Percentiles rank a stretch among this genome's conserved stretches.
Conservation (phyloP, 345 rosid genomes). For the Camelina laxa region DNA sequence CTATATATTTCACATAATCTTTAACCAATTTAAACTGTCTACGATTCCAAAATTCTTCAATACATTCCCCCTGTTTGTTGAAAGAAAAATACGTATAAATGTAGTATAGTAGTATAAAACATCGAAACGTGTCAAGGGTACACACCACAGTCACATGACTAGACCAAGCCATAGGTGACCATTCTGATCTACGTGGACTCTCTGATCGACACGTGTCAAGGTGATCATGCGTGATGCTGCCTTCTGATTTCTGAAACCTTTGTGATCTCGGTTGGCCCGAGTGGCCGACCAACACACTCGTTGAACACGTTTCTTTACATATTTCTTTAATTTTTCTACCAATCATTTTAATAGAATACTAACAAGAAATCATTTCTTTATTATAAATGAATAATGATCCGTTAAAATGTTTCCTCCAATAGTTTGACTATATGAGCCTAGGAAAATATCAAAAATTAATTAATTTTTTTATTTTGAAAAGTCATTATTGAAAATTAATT, state of each 20-base stretch:
- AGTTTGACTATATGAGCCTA: not conserved
- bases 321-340: slow-evolving; percentile 15
- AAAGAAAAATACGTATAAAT: not conserved
- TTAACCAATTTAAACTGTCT: not conserved
- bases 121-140: slow-evolving; percentile 25
- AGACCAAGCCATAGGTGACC: slow-evolving; percentile 19
- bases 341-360: not conserved
- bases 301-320: slow-evolving; percentile 26
- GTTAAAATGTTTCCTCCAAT: not conserved
- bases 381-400: not conserved
- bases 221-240: slow-evolving; percentile 21
- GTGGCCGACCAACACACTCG: slow-evolving; percentile 20
- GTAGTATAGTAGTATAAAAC: not conserved
- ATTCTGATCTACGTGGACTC: slow-evolving; percentile 18
- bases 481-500: not conserved
- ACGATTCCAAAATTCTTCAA: not conserved
- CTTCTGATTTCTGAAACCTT: slow-evolving; percentile 24
- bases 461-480: not conserved
- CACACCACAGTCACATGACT: not conserved
- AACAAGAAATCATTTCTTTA: not conserved
- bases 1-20: not conserved
- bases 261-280: not conserved
- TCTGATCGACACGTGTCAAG: slow-evolving; percentile 23
- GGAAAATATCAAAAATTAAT: not conserved
- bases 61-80: not conserved